Base-by-base conservation (phyloP, 164 flowering plant genomes). In the Vitis labrusca region DNA sequence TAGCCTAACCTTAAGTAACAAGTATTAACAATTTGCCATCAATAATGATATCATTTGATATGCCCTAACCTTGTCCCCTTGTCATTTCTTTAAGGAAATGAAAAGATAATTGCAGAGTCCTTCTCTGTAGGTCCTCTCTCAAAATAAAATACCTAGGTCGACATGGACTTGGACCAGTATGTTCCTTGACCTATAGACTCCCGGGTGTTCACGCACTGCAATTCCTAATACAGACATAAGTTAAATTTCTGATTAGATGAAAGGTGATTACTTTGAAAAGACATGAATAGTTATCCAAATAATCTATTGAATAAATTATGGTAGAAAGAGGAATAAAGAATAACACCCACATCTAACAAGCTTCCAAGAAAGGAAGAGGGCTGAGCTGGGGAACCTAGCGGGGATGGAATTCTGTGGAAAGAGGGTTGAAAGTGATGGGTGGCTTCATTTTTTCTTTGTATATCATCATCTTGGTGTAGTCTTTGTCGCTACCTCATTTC, bases 361-460 rank as follows among this genome's bases (percentile, higher is more conserved):
- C 59, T 56, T 68, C 68, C 76, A 63, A 50, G 53, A 32, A 60
- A 64, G 23, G 10, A 70, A 17, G 60, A 59, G 12, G 30, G 10
- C 47, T 64, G 44, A 15, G 32, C n/a, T n/a, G 63, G 72, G 44
- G 73, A 70, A 74, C 37, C 64, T 72, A 47, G 17, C 5, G 8
- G 74, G 74, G 51, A 56, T 64, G 29, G 72, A 67, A 72, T 61
- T 72, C 68, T 68, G 55, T 32, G 49, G 49, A 58, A 51, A 50
- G 19, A 27, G 2, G 29, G 14, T 19, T 71, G 66, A 68, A 5
- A 58, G 53, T 71, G 72, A 60, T 52, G 27, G 63, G 61, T 11
- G 8, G 32, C 27, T 32, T 8, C 10, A 11, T 37, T 3, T 23
- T 61, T 7, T 53, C 11, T 48, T 9, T 10, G 55, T 5, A 30